Evolutionary conservation across 345 rosid species (phyloP), one percentile per base, ranked within the genome.

Genomic region (Litchi chinensis): DNA sequence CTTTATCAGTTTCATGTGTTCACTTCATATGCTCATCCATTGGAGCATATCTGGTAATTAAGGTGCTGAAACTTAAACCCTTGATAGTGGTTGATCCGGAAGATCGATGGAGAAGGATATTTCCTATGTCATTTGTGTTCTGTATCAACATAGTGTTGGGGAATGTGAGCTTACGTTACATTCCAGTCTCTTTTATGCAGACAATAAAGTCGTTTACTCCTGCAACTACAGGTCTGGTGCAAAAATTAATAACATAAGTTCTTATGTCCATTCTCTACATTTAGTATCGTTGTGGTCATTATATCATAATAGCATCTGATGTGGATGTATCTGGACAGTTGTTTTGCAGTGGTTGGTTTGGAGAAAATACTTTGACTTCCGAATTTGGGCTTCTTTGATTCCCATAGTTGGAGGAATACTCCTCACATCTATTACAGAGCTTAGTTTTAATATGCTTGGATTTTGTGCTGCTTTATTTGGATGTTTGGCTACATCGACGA

Each of bases 131-230:
- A 10, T 94, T 94, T 65, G 97, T 97, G 39, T 97, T 97, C 77
- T 97, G 99, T 67, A 87, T 97, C 83, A 97, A 97, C 90, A 97
- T 97, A 26, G 99, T 97, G 75, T 63, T 97, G 80, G 99, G 99
- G 60, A 97, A 97, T 67, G 93, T 97, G 77, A 97, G 99, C 85
- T 84, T 97, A 32, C 92, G 98, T 0, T 97, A 94, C 83, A 97
- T 97, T 52, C 99, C 99, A 2, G 99, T 97, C 76, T 97, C 99
- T 2, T 97, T 97, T 85, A 97, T 97, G 99, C 99, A 97, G 87
- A 97, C 99, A 0, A 97, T 97, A 46, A 97, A 97, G 85, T 97
- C 99, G 28, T 97, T 97, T 79, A 97, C 99, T 76, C 99, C 99
- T 37, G 99, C 99, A 60, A 97, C 99, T 70, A 97, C 99, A 87